Evolutionary conservation across 2,329 filamentous ascomycete genomes (phyloP).

Genomic region (Botrytis paeoniae): DNA sequence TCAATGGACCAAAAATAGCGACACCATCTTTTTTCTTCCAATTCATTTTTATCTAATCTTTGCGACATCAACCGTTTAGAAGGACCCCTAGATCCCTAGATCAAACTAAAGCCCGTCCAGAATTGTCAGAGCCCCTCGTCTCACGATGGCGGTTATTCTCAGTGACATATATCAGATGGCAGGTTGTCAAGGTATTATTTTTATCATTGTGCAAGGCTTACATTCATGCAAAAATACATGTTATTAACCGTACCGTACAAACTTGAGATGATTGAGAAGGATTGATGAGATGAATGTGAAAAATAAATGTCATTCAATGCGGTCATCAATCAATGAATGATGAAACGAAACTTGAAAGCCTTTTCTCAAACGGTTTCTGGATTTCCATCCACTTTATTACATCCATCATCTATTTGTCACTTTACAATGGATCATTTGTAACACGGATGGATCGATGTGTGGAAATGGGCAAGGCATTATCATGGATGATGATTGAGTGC

Average conservation of each 20-base stretch:
- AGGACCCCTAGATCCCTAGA: neutral
- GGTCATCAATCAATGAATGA: neutral
- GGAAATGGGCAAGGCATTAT: neutral
- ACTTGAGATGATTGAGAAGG: neutral
- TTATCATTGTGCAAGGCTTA: neutral
- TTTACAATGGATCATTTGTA: neutral
- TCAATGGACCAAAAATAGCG: neutral
- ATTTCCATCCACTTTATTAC: neutral
- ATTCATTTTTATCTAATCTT: neutral
- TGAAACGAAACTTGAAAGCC: neutral
- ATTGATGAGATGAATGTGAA: slow-evolving; percentile 5
- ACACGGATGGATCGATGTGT: neutral
- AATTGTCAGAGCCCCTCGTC: neutral
- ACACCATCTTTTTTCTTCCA: too few relatives aligned
- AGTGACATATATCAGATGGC: neutral
- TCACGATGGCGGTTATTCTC: neutral
- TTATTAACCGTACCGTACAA: neutral
- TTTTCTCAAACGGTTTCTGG: neutral
- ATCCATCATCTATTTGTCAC: neutral
- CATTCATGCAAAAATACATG: neutral
- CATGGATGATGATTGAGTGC: neutral
- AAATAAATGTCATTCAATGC: neutral
- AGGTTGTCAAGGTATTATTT: neutral
- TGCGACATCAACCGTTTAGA: neutral
- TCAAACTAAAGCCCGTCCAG: neutral